Evolutionary conservation across 768 basidiomycete species (phyloP), one percentile per base, ranked within the genome.

Genomic region (Gautieria morchelliformis): DNA sequence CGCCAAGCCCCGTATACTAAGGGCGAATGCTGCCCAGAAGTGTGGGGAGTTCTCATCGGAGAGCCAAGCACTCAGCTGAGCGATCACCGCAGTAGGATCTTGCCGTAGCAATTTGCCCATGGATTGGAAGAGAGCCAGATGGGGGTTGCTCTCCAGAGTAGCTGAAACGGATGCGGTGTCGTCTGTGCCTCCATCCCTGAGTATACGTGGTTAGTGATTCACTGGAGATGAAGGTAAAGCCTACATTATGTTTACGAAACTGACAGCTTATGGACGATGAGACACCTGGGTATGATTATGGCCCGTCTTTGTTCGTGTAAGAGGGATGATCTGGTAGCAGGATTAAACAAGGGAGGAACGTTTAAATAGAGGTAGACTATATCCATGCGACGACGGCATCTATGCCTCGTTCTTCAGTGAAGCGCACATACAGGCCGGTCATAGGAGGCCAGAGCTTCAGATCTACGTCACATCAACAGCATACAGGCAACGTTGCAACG

Each of bases 81-180:
- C 59, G 46, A 45, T 60, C 10, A 60, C 59, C n/a, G 49, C 41
- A 19, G 53, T 60, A n/a, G 59, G 59, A 33, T 60, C 59, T 20
- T 51, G 20, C 3, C 59, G 59, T 19, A 60, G 44, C 24, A 35
- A 33, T 19, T 47, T 55, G 17, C 55, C 52, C 37, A 60, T 50
- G n/a, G 37, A 17, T 42, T 60, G 59, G 41, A 60, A 60, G 12
- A 60, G 35, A 10, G 22, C 22, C 41, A 60, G 55, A 39, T 60
- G 59, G 40, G 53, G 53, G 42, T 55, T 55, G 40, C 40, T 41
- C 22, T 19, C 35, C 27, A 54, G 11, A 41, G 40, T n/a, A 17
- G 14, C 35, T 37, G 9, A 17, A 19, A 17, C 3, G n/a, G 42
- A 9, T 22, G 20, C 9, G 5, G 41, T 17, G n/a, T 27, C 22